These are phyloP conservation scores for Paramecium bursaria DNA, from an alignment of 73 alveolate genomes.

Conservation along the genomic window DNA sequence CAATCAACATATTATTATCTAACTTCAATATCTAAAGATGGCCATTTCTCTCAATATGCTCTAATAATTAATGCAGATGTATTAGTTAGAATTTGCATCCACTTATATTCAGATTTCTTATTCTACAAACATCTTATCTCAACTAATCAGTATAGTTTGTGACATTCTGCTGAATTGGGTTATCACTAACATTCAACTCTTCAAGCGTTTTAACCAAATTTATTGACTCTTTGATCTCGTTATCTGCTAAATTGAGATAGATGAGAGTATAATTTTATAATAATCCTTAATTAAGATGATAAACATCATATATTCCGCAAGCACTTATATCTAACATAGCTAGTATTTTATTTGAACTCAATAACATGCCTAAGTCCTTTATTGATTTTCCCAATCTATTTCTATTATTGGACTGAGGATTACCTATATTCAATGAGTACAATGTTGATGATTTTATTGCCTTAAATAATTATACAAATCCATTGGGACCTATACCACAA, in stretches of 20 bases:
- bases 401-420: constrained; percentile 16
- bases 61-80: not conserved
- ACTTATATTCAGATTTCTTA: not conserved
- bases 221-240: not conserved
- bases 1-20: constrained; percentile 6
- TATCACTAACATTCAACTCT: not conserved
- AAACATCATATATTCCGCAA: constrained; percentile 24
- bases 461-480: constrained; percentile 8
- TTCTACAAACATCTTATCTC: not conserved
- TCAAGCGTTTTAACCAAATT: not conserved
- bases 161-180: not conserved
- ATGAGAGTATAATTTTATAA: not conserved
- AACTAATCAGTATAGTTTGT: not conserved
- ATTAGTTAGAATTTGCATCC: not conserved
- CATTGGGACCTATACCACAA: constrained; percentile 33
- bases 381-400: constrained; percentile 20
- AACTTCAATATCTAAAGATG: constrained; percentile 2
- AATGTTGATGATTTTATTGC: not conserved
- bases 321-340: constrained; percentile 42
- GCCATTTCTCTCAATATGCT: constrained; percentile 8
- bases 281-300: not conserved
- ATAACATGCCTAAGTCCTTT: not conserved
- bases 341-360: constrained; percentile 11
- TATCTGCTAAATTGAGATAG: not conserved
- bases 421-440: not conserved